phyloP scores from a whole-genome alignment of 1,139 yeast species.

The Geotrichum klebahnii region DNA sequence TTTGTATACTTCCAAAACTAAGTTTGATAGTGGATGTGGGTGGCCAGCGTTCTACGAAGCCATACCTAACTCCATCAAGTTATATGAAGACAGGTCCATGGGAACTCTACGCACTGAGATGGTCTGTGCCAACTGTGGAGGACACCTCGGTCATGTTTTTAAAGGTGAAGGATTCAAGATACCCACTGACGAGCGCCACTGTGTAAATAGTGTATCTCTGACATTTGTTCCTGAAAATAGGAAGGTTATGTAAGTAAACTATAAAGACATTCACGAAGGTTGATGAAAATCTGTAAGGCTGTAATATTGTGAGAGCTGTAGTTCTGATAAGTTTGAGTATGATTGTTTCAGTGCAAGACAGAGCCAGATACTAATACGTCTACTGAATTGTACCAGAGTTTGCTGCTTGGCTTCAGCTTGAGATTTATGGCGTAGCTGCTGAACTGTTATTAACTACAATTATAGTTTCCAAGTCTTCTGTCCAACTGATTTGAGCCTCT shows the following conservation, averaged over 20 bases:
- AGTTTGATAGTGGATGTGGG: slow-evolving; percentile 89
- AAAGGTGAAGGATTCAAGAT: slow-evolving; percentile 88
- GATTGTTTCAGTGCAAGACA: too few relatives aligned
- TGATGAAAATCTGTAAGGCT: too few relatives aligned
- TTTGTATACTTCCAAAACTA: slow-evolving; percentile 70
- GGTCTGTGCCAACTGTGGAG: slow-evolving; percentile 83
- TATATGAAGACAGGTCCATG: slow-evolving; percentile 54
- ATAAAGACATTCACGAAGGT: too few relatives aligned
- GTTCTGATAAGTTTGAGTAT: background rate
- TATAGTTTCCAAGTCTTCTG: too few relatives aligned
- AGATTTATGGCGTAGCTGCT: too few relatives aligned
- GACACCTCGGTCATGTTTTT: slow-evolving; percentile 92
- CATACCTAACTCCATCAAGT: slow-evolving; percentile 68
- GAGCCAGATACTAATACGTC: too few relatives aligned
- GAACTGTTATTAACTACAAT: too few relatives aligned
- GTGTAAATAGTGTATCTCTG: slow-evolving; percentile 83
- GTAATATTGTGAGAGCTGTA: too few relatives aligned
- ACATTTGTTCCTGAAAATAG: slow-evolving; percentile 46
- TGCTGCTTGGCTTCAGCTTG: too few relatives aligned
- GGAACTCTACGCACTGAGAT: slow-evolving; percentile 88
- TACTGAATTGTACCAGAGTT: too few relatives aligned
- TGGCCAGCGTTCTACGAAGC: slow-evolving; percentile 98
- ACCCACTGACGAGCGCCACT: slow-evolving; percentile 91
- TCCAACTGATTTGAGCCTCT: too few relatives aligned
- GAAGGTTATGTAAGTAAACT: too few relatives aligned